phyloP scores from a whole-genome alignment of 257 asterid species.

The Nicotiana benthamiana region DNA sequence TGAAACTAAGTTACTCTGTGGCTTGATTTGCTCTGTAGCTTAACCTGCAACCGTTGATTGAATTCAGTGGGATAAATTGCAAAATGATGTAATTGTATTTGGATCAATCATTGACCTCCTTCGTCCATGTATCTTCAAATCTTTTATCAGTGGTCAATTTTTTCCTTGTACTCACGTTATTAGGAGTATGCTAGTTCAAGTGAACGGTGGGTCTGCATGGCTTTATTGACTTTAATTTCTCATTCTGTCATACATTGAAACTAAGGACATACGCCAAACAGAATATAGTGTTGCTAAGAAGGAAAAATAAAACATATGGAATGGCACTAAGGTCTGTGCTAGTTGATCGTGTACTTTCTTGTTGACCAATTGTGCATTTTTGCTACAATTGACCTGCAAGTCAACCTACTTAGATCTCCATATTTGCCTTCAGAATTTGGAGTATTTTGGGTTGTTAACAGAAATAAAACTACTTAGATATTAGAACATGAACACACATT shows the following conservation, averaged over 20 bases:
- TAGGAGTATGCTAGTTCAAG: neutral
- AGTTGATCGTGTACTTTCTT: neutral
- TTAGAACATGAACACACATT: neutral
- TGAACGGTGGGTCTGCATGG: neutral
- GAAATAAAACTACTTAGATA: neutral
- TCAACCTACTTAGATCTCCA: neutral
- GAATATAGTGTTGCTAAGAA: neutral
- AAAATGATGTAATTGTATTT: neutral
- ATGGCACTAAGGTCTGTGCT: neutral
- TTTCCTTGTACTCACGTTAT: neutral
- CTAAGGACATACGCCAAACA: neutral
- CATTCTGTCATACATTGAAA: neutral
- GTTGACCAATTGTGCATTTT: neutral
- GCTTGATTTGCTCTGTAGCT: neutral
- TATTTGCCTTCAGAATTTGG: neutral
- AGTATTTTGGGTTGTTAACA: neutral
- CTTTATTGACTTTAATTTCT: neutral
- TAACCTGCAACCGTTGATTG: neutral
- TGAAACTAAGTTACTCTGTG: neutral
- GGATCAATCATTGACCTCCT: neutral
- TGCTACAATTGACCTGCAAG: neutral
- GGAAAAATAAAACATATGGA: neutral
- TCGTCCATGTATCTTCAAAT: neutral
- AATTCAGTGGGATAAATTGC: neutral
- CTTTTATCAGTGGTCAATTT: neutral